Evolutionary conservation across 371 early-diverging fungal genomes (phyloP).

Genomic region (Haplosporangium sp.): DNA sequence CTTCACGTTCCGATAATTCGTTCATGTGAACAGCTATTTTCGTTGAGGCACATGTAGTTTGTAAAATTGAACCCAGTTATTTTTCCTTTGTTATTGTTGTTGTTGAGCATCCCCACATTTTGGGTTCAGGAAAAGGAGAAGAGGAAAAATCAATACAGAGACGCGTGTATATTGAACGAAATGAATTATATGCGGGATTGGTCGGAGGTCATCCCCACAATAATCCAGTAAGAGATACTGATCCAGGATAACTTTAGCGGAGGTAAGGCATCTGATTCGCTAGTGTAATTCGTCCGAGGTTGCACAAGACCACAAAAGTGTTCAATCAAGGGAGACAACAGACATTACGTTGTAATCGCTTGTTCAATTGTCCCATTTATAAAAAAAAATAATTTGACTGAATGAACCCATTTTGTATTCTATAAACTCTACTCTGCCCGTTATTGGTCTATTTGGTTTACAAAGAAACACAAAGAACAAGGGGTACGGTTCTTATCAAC

Average conservation of each 20-base stretch:
- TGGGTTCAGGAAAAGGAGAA: too few relatives aligned
- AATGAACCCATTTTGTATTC: background rate
- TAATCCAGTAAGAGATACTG: background rate
- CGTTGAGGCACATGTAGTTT: background rate
- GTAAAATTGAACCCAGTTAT: too few relatives aligned
- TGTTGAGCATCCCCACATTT: too few relatives aligned
- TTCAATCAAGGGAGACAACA: background rate
- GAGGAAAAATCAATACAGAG: too few relatives aligned
- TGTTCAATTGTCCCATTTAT: background rate
- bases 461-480: background rate
- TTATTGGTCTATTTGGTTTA: background rate
- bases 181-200: background rate
- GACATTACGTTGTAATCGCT: too few relatives aligned
- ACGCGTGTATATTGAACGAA: background rate
- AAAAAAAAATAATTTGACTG: background rate
- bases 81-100: too few relatives aligned
- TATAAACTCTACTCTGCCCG: background rate
- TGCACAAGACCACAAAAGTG: slow-evolving; percentile 3
- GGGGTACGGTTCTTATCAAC: too few relatives aligned
- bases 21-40: background rate
- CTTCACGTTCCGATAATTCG: too few relatives aligned
- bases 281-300: slow-evolving; percentile 4
- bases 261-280: slow-evolving; percentile 6
- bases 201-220: slow-evolving; percentile 7
- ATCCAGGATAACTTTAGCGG: background rate